These are phyloP conservation scores for Croton setiger DNA, from an alignment of 441 rosid genomes.

Conservation along the genomic window DNA sequence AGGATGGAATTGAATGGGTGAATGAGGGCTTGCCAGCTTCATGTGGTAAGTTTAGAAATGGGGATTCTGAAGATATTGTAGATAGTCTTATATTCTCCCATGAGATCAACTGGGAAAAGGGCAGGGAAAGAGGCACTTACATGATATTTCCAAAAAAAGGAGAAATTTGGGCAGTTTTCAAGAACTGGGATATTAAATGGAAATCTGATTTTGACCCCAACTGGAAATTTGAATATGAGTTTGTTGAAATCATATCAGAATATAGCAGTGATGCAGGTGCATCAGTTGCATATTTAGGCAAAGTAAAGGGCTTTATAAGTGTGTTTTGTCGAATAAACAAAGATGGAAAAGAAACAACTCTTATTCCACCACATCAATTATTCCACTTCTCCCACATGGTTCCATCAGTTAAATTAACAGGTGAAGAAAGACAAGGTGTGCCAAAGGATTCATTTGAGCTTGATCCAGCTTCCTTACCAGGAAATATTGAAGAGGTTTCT, in stretches of 20 bases:
- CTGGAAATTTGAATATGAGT: slow-evolving; percentile 56
- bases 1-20: slow-evolving; percentile 44
- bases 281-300: slow-evolving; percentile 55
- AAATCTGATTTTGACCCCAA: slow-evolving; percentile 29
- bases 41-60: slow-evolving; percentile 61
- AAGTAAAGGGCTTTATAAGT: slow-evolving; percentile 66
- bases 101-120: slow-evolving; percentile 34
- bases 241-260: slow-evolving; percentile 69
- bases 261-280: slow-evolving; percentile 35
- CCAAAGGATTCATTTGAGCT: slow-evolving; percentile 65
- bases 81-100: slow-evolving; percentile 62
- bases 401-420: slow-evolving; percentile 52
- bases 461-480: slow-evolving; percentile 53
- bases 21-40: slow-evolving; percentile 39
- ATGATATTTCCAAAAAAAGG: slow-evolving; percentile 66
- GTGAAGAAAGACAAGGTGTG: slow-evolving; percentile 51
- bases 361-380: slow-evolving; percentile 40
- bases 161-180: slow-evolving; percentile 81
- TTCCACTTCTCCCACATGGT: slow-evolving; percentile 60
- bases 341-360: slow-evolving; percentile 26
- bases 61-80: slow-evolving; percentile 30
- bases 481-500: slow-evolving; percentile 37
- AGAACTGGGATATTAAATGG: slow-evolving; percentile 66
- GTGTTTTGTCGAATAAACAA: slow-evolving; percentile 37
- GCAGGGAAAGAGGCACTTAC: slow-evolving; percentile 18